phyloP scores from a whole-genome alignment of 768 basidiomycete genomes.

The Psilocybe sp. region DNA sequence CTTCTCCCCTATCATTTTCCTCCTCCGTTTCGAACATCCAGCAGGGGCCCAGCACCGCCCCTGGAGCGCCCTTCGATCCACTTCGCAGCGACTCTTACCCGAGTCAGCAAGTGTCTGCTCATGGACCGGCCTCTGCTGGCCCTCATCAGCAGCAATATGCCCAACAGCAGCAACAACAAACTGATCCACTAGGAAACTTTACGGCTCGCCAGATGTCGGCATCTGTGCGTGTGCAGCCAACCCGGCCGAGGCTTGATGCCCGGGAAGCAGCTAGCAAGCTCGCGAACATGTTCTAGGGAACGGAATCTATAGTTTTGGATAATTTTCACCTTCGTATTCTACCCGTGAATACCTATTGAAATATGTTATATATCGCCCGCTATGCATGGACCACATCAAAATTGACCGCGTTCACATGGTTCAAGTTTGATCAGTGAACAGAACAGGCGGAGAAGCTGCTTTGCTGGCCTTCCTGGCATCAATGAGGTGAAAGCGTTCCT shows the following conservation, averaged over 20 bases:
- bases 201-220: constrained; percentile 64
- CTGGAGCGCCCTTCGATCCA: constrained; percentile 30
- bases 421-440: too few species aligned
- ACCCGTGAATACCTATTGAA: too few species aligned
- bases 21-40: constrained; percentile 31
- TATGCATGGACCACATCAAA: too few species aligned
- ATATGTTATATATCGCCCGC: too few species aligned
- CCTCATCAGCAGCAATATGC: constrained; percentile 15
- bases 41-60: constrained; percentile 5
- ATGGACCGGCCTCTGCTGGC: constrained; percentile 20
- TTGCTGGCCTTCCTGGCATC: constrained; percentile 16
- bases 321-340: too few species aligned
- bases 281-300: constrained; percentile 76
- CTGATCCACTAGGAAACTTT: constrained; percentile 67
- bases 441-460: constrained; percentile 6
- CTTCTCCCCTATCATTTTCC: constrained; percentile 31
- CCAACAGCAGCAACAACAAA: constrained; percentile 23
- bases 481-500: constrained; percentile 46
- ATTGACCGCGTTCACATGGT: too few species aligned
- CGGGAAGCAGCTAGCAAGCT: constrained; percentile 86
- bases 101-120: constrained; percentile 19
- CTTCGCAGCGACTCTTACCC: constrained; percentile 33
- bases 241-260: constrained; percentile 75
- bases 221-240: constrained; percentile 72
- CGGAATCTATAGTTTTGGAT: not conserved